Percentiles rank a stretch among this genome's conserved stretches.
These are phyloP conservation scores for Bauhinia variegata DNA, from an alignment of 306 rosid genomes.

Conservation along the genomic window DNA sequence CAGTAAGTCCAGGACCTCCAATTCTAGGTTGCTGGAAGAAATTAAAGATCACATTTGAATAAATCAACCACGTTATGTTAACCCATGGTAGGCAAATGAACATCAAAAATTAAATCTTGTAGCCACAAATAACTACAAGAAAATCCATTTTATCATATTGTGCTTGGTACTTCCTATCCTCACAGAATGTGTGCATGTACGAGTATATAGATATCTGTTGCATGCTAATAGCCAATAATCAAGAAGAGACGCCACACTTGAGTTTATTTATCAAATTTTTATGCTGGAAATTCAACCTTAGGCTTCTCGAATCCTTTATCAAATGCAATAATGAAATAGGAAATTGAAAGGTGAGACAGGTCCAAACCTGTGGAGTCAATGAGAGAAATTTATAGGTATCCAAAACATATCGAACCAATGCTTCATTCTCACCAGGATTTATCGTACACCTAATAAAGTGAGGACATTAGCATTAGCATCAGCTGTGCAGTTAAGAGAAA, in stretches of 20 bases:
- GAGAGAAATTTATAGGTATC: constrained; percentile 78
- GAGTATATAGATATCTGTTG: not conserved
- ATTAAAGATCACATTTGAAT: constrained; percentile 30
- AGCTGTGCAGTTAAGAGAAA: constrained; percentile 29
- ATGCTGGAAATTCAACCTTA: constrained; percentile 5
- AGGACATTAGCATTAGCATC: constrained; percentile 10
- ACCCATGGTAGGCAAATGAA: constrained; percentile 9
- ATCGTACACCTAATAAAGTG: constrained; percentile 70
- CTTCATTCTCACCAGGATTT: constrained; percentile 99
- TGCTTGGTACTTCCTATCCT: not conserved
- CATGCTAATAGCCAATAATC: not conserved
- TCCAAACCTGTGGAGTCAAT: constrained; percentile 81
- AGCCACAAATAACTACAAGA: not conserved
- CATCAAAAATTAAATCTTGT: not conserved
- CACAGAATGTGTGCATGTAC: not conserved
- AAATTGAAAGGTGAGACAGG: constrained; percentile 12
- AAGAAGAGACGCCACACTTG: constrained; percentile 19
- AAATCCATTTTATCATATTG: too few species aligned
- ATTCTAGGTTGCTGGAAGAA: constrained; percentile 77
- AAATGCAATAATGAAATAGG: not conserved
- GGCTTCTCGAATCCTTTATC: constrained; percentile 30
- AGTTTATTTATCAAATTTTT: too few species aligned
- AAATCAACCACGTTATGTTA: constrained; percentile 11
- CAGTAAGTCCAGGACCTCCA: constrained; percentile 96
- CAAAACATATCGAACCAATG: constrained; percentile 89